Base-by-base conservation (phyloP, 2,329 filamentous ascomycete genomes). In the Aspergillus melleus region DNA sequence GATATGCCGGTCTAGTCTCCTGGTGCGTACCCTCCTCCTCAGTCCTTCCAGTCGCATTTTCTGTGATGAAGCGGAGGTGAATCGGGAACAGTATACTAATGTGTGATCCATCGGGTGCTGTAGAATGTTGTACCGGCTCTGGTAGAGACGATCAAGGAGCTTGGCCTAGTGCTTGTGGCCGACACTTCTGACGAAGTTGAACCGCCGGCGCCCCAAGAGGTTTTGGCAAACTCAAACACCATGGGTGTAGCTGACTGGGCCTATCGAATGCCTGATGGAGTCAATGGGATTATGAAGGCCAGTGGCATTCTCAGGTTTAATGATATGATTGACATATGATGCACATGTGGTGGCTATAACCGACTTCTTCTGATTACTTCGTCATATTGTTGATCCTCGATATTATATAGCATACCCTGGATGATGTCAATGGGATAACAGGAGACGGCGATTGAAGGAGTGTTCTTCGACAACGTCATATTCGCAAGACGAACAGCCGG, bases 71-170 rank as follows among this genome's bases (percentile, higher is more conserved):
- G 10, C 12, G 32, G 32, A 51, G 19, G 11, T 20, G 5, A 14
- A 9, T 49, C 20, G 6, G 14, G 32, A 14, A 50, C 29, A 20
- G 14, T 22, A 8, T 49, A n/a, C 29, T 39, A 46, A 54, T n/a
- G 44, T 49, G 11, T 26, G n/a, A 12, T 59, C 19, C 58, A 20
- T 58, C 65, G 63, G 65, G 16, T 66, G 42, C n/a, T 44, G 19
- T 61, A 96, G 92, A 91, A 96, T 62, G 92, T 96, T 80, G 93
- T 97, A 9, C 95, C 95, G 0, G 91, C 93, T 2, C 84, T 99
- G 51, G 88, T 96, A 55, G 91, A 96, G 66, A 91, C 93, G 2
- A 94, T 99, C 79, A 98, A 98, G 77, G 92, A 92, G 26, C 90
- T 96, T 52, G 94, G 95, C 26, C 83, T 99, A 54, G 94, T 96